Base-by-base conservation (phyloP, 768 basidiomycete genomes). In the Leccinum subgranulosum region DNA sequence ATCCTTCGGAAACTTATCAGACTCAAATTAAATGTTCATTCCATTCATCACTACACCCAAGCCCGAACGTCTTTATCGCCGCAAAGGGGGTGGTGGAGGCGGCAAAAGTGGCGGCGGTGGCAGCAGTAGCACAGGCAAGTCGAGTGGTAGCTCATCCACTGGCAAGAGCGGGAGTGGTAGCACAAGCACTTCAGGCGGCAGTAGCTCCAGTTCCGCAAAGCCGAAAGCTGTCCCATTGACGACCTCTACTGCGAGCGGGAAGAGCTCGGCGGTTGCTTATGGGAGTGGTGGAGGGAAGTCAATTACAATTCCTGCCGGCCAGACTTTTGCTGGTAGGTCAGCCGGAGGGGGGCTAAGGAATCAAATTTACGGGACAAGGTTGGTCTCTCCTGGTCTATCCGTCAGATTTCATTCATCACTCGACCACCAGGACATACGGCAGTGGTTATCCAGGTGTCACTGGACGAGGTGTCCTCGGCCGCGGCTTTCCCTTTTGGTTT, bases 401-500 rank as follows among this genome's bases (percentile, higher is more conserved):
- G 7, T 3, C 14, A 17, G 1, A 3, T 39, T 39, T n/a, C 8
- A n/a, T 39, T 39, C 17, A 39, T 39, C 36, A 9, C 36, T 39
- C 17, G 17, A 39, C 36, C 36, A 4, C 36, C 54, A 86, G 84
- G 29, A 58, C 65, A 4, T 87, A 86, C 58, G 86, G 85, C 6
- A 86, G 84, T 60, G 86, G 86, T 3, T 87, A 87, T 63, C 85
- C 85, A 34, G 81, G 82, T 1, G 25, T 76, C 5, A 3, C 64
- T 4, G 73, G 74, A 7, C 74, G 76, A 4, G 83, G 84, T 14
- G 81, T 84, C 17, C 46, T 60, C 0, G 78, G 78, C 0, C 76
- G 77, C 0, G 76, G 76, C 3, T 87, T 88, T 65, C 87, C 87
- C 1, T 88, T 84, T 66, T 77, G 76, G 60, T 88, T 79, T 72